Conservation (phyloP, 352 stramenopile genomes). For the Chrysophaeum taylorii region DNA sequence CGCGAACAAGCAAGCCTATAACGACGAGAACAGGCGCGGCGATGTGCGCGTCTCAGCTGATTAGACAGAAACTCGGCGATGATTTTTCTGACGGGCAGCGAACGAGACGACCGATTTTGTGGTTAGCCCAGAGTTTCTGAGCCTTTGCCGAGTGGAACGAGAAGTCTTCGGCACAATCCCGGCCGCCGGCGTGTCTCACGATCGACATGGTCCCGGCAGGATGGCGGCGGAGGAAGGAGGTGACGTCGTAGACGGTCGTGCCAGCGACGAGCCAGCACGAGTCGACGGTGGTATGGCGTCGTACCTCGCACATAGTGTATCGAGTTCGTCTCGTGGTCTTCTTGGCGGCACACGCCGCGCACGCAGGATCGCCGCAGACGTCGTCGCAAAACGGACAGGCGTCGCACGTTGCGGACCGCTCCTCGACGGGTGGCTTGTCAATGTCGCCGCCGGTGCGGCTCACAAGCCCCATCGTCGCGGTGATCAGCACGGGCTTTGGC, state of each 20-base stretch:
- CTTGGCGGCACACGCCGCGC: neutral
- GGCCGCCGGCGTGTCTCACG: conserved; percentile 41
- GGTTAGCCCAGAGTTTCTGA: conserved; percentile 35
- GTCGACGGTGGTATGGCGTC: conserved; percentile 54
- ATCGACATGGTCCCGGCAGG: conserved; percentile 62
- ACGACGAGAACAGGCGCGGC: no score
- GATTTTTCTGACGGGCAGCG: conserved; percentile 3
- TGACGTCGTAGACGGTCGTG: conserved; percentile 77
- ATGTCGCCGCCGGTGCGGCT: no score
- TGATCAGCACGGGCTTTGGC: no score
- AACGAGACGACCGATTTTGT: conserved; percentile 15
- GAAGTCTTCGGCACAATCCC: conserved; percentile 50
- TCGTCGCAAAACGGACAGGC: conserved; percentile 14
- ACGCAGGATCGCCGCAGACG: conserved; percentile 8
- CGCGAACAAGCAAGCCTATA: no score
- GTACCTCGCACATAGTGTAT: conserved; percentile 73
- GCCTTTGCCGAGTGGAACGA: conserved; percentile 47
- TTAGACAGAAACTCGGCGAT: no score
- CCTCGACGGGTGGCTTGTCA: no score
- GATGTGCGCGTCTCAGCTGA: no score
- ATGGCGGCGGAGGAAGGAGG: conserved; percentile 66
- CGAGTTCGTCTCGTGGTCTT: neutral
- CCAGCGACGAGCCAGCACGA: conserved; percentile 79
- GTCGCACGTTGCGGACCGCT: no score
- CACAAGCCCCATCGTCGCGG: no score